Evolutionary conservation across 257 asterid species (phyloP), one percentile per base, ranked within the genome.

Genomic region (Gentiana dahurica): DNA sequence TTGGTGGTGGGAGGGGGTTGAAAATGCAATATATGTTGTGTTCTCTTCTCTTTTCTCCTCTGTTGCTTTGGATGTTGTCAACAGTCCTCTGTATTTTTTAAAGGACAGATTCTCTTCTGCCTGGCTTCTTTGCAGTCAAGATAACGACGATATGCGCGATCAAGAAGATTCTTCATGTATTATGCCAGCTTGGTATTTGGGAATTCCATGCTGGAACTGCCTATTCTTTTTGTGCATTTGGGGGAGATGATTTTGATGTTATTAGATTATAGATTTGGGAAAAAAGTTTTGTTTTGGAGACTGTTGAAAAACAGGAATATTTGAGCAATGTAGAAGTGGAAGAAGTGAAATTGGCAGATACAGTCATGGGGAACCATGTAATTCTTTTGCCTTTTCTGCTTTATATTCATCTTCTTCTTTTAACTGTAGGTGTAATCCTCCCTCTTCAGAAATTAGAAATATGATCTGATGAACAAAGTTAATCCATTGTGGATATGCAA

Each of bases 21-120:
- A 65, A 39, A 55, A 64, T 57, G 55, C 59, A 44, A 68, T 63
- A 45, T 60, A 41, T 32, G 78, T 85, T 80, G 75, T 85, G 85
- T 75, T 71, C 58, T 73, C 57, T 12, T 53, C 68, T 61, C 62
- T 72, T 78, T 58, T 72, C 71, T 74, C 77, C 62, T 63, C 59
- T 64, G 72, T 55, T 67, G 75, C 74, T 62, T 67, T 63, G 68
- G 52, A 58, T 70, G 67, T 73, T 62, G 77, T 69, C 58, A 73
- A 83, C 82, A 59, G 55, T 63, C 7, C 12, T 12, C 3, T 51
- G 50, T 24, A 55, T 63, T 53, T 32, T 63, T 53, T 51, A 53
- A 53, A 39, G 61, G 58, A 44, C 55, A 36, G 43, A 49, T 59
- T 61, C 56, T 69, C 57, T 54, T 36, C 62, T 13, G 12, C 62